These are phyloP conservation scores for Leucosporidium yakuticum DNA, from an alignment of 768 basidiomycete genomes.

Conservation along the genomic window DNA sequence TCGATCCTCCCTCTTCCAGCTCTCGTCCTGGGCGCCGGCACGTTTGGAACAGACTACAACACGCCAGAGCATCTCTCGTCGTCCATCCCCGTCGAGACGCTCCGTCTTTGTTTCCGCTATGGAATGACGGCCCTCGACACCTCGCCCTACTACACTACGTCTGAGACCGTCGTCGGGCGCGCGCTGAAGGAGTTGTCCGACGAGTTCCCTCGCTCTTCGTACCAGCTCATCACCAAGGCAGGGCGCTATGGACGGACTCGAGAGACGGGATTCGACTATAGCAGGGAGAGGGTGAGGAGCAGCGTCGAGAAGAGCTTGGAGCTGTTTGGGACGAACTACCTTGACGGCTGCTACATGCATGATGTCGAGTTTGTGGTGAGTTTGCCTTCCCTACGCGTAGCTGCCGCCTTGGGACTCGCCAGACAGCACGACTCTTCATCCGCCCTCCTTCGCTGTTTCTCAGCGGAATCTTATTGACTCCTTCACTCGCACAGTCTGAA, in stretches of 20 bases:
- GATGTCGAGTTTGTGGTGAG: constrained; percentile 58
- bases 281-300: constrained; percentile 56
- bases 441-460: too few species aligned
- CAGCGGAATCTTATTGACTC: too few species aligned
- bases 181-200: constrained; percentile 52
- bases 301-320: constrained; percentile 62
- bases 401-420: too few species aligned
- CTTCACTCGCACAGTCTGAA: constrained; percentile 11
- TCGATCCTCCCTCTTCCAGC: too few species aligned
- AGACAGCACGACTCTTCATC: too few species aligned
- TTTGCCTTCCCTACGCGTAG: too few species aligned
- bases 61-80: constrained; percentile 15
- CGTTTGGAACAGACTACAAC: constrained; percentile 30
- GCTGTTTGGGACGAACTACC: constrained; percentile 66
- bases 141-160: constrained; percentile 66
- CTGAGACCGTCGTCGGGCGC: constrained; percentile 70
- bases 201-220: constrained; percentile 72
- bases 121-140: constrained; percentile 79
- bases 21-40: not conserved
- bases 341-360: constrained; percentile 67
- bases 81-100: constrained; percentile 19
- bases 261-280: constrained; percentile 64
- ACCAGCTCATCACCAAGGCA: constrained; percentile 77
- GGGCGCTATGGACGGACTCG: constrained; percentile 61
- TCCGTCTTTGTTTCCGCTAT: constrained; percentile 52